Percentiles rank a stretch among this genome's conserved stretches.
Evolutionary conservation across 805 yeast species (phyloP).

Genomic region (Yarrowia keelungensis): DNA sequence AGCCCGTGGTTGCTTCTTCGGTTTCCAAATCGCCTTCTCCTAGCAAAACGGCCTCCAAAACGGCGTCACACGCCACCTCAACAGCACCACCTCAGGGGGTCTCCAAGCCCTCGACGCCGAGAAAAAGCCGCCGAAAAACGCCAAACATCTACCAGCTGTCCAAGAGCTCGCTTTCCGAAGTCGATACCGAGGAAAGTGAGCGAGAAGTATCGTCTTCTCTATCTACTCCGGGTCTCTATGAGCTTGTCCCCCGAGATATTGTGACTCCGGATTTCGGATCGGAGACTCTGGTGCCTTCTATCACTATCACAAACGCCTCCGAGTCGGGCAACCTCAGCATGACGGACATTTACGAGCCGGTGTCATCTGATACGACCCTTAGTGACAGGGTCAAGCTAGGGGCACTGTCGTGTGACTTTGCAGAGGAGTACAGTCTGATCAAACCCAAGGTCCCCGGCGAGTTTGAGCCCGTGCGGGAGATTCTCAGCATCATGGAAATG

Average conservation of each 20-base stretch:
- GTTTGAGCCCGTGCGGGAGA: conserved; percentile 68
- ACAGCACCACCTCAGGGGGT: background rate
- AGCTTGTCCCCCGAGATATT: conserved; percentile 15
- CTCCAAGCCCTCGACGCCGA: conserved; percentile 16
- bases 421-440: conserved; percentile 41
- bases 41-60: conserved; percentile 4
- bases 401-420: conserved; percentile 15
- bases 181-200: conserved; percentile 25
- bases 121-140: conserved; percentile 27
- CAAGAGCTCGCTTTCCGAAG: conserved; percentile 29
- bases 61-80: conserved; percentile 16
- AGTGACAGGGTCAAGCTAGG: background rate
- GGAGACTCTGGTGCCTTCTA: background rate
- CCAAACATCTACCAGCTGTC: conserved; percentile 37
- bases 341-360: conserved; percentile 19
- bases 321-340: conserved; percentile 32
- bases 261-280: conserved; percentile 8
- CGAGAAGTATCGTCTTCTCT: conserved; percentile 13
- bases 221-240: conserved; percentile 32
- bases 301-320: conserved; percentile 15
- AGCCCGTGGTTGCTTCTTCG: conserved; percentile 9
- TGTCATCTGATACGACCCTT: conserved; percentile 4
- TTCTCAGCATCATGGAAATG: conserved; percentile 59
- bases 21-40: conserved; percentile 37
- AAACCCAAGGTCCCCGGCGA: conserved; percentile 51